A percentile compares a stretch with the other conserved stretches of the same genome.
Evolutionary conservation across 345 rosid species (phyloP).

Genomic region (Linum lewisii): DNA sequence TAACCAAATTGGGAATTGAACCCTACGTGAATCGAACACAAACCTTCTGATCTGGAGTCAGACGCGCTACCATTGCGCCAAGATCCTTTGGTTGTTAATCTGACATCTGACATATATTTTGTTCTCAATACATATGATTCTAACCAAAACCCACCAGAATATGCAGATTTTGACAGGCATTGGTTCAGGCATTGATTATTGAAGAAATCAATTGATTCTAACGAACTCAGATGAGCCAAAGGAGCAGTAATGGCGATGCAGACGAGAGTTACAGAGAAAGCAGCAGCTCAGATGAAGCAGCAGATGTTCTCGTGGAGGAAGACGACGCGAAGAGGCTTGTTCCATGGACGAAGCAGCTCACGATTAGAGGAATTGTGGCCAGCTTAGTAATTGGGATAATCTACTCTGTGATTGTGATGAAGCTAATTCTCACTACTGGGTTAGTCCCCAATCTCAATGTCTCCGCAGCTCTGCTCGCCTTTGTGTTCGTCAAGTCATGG

Average conservation of each 20-base stretch:
- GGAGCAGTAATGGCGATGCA: no score
- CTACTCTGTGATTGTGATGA: constrained; percentile 78
- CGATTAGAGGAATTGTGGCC: constrained; percentile 60
- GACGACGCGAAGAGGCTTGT: constrained; percentile 40
- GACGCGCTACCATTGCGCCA: constrained; percentile 99
- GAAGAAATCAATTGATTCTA: no score
- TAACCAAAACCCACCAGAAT: no score
- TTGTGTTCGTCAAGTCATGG: constrained; percentile 67
- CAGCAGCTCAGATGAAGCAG: constrained; percentile 3
- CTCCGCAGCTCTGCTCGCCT: constrained; percentile 86
- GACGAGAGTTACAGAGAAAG: no score
- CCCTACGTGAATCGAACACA: no score
- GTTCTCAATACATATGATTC: no score
- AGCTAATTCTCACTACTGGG: constrained; percentile 87
- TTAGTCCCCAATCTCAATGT: constrained; percentile 91
- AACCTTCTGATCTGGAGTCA: constrained; percentile 99
- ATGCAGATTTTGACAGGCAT: no score
- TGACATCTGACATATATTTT: no score
- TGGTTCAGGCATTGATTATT: no score
- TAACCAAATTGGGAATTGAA: no score
- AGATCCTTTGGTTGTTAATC: constrained; percentile 12
- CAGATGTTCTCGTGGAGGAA: constrained; percentile 23
- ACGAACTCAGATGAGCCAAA: no score
- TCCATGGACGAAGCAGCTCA: constrained; percentile 82
- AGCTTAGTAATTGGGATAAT: constrained; percentile 62